These are phyloP conservation scores for Thuja plicata DNA, from an alignment of 83 land plant species.

Conservation along the genomic window DNA sequence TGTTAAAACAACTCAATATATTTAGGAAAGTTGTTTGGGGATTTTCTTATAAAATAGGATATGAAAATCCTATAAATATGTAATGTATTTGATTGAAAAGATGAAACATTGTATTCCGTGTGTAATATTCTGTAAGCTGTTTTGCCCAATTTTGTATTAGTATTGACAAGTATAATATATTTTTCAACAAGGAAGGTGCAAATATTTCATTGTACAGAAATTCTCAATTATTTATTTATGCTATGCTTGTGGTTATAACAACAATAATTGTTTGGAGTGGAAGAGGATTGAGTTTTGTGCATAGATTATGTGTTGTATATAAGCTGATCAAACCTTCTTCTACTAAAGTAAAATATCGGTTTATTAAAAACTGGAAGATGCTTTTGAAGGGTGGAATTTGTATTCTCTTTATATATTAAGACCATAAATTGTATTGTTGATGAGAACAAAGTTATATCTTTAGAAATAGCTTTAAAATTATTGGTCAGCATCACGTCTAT, in stretches of 20 bases:
- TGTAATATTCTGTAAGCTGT: too few relatives aligned
- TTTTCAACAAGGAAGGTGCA: too few relatives aligned
- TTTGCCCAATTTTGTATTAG: too few relatives aligned
- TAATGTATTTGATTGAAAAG: too few relatives aligned
- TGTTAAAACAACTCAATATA: too few relatives aligned
- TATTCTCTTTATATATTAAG: not conserved
- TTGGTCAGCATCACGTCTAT: not conserved
- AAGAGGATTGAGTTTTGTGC: not conserved
- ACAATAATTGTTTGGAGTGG: not conserved
- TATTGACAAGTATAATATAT: too few relatives aligned
- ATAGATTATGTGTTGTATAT: not conserved
- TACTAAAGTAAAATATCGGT: not conserved
- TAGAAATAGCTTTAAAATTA: not conserved
- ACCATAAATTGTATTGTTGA: not conserved
- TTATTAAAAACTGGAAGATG: not conserved
- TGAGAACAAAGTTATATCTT: not conserved
- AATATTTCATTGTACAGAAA: not conserved
- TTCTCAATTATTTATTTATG: not conserved
- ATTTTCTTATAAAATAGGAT: too few relatives aligned
- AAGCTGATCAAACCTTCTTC: not conserved
- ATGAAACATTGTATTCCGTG: too few relatives aligned
- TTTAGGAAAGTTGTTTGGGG: too few relatives aligned
- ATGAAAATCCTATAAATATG: too few relatives aligned
- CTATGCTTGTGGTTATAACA: not conserved
- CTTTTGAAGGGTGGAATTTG: not conserved